These are phyloP conservation scores for Podila epigama DNA, from an alignment of 192 early-diverging fungal genomes.

Conservation along the genomic window DNA sequence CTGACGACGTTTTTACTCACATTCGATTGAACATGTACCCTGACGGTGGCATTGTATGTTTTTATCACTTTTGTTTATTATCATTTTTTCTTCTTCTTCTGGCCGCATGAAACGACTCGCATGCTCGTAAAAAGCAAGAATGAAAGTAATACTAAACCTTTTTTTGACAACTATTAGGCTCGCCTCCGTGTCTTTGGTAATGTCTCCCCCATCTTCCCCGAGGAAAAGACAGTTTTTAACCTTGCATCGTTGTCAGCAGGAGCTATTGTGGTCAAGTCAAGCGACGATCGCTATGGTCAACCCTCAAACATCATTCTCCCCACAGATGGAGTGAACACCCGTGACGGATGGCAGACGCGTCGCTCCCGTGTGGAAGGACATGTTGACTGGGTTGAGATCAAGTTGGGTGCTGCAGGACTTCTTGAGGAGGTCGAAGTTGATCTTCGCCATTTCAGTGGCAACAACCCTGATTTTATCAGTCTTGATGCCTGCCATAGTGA, in stretches of 20 bases:
- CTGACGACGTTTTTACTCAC: constrained; percentile 66
- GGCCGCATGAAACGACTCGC: too few relatives aligned
- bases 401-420: constrained; percentile 75
- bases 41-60: constrained; percentile 76
- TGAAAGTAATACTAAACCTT: constrained; percentile 50
- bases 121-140: too few relatives aligned
- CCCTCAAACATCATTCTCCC: constrained; percentile 81
- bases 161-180: constrained; percentile 63
- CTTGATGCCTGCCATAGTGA: constrained; percentile 70
- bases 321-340: constrained; percentile 78
- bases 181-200: constrained; percentile 79
- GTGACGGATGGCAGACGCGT: constrained; percentile 94
- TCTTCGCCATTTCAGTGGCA: constrained; percentile 89
- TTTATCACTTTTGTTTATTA: not conserved
- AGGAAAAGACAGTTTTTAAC: constrained; percentile 58
- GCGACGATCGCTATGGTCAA: constrained; percentile 85
- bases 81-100: not conserved
- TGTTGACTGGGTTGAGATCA: constrained; percentile 82
- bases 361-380: constrained; percentile 81
- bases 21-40: constrained; percentile 80
- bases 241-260: constrained; percentile 74
- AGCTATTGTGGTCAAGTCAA: constrained; percentile 68
- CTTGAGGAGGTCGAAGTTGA: constrained; percentile 79
- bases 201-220: constrained; percentile 67
- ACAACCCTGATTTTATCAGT: constrained; percentile 83